phyloP scores from a whole-genome alignment of 2,329 filamentous ascomycete species.

The Mycosphaerella sp. region DNA sequence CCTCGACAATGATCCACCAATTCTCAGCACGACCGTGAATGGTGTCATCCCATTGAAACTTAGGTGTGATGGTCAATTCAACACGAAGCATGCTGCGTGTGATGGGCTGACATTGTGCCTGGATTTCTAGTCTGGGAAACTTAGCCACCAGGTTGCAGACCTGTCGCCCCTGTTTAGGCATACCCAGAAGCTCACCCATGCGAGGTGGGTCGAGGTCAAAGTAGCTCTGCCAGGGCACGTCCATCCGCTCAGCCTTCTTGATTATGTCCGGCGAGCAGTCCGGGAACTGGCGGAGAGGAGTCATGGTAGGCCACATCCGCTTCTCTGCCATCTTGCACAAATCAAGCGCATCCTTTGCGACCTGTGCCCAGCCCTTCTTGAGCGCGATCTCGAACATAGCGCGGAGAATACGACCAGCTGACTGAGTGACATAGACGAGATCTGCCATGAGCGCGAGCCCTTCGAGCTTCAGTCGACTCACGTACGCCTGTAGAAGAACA shows the following conservation, averaged over 20 bases:
- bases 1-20: slow-evolving; percentile 97
- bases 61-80: slow-evolving; percentile 84
- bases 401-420: slow-evolving; percentile 87
- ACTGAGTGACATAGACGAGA: slow-evolving; percentile 97
- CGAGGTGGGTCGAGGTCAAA: slow-evolving; percentile 94
- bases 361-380: slow-evolving; percentile 91
- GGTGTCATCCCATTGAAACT: slow-evolving; percentile 90
- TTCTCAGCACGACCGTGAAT: slow-evolving; percentile 83
- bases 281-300: slow-evolving; percentile 84
- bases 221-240: slow-evolving; percentile 88
- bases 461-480: slow-evolving; percentile 88
- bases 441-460: slow-evolving; percentile 96
- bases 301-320: slow-evolving; percentile 99
- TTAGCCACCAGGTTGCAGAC: slow-evolving; percentile 85
- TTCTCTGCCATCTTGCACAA: slow-evolving; percentile 99
- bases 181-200: slow-evolving; percentile 88
- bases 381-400: slow-evolving; percentile 97
- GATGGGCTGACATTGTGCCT: slow-evolving; percentile 90
- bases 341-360: slow-evolving; percentile 85
- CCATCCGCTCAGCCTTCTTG: slow-evolving; percentile 87
- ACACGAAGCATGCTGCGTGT: slow-evolving; percentile 89
- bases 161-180: slow-evolving; percentile 78
- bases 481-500: slow-evolving; percentile 91
- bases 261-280: slow-evolving; percentile 77
- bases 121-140: slow-evolving; percentile 86